Evolutionary conservation across 805 yeast species (phyloP).

Genomic region (Kuraishia borneana): DNA sequence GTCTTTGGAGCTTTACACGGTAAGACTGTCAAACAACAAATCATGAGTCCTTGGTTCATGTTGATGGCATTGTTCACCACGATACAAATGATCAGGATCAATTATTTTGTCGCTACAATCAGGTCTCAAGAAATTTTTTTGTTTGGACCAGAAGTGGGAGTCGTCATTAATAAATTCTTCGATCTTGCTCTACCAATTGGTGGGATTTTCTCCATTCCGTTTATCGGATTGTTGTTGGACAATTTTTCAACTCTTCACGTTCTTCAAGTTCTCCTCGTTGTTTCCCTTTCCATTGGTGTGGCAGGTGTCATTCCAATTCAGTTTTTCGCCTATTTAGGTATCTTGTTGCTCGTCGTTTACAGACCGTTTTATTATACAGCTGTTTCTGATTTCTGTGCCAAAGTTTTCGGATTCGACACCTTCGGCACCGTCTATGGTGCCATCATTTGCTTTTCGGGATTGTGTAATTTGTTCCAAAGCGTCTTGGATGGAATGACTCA

Average conservation of each 20-base stretch:
- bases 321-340: constrained; percentile 54
- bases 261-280: constrained; percentile 35
- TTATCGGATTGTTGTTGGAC: constrained; percentile 74
- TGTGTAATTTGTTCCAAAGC: constrained; percentile 67
- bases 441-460: constrained; percentile 70
- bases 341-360: constrained; percentile 62
- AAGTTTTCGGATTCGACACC: constrained; percentile 52
- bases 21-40: constrained; percentile 24
- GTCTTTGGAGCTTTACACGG: constrained; percentile 77
- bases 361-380: constrained; percentile 53
- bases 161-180: constrained; percentile 57
- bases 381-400: constrained; percentile 46
- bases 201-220: constrained; percentile 78
- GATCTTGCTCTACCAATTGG: constrained; percentile 85
- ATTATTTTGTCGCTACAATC: constrained; percentile 87
- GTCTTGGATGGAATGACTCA: constrained; percentile 64
- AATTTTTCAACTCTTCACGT: constrained; percentile 53
- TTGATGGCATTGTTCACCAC: constrained; percentile 73
- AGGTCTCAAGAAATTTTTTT: constrained; percentile 72
- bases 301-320: constrained; percentile 47
- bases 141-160: constrained; percentile 42
- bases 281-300: constrained; percentile 58
- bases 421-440: constrained; percentile 74
- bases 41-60: constrained; percentile 59
- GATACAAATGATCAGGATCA: constrained; percentile 83